Evolutionary conservation across 306 rosid species (phyloP).

Genomic region (Acacia confusa): DNA sequence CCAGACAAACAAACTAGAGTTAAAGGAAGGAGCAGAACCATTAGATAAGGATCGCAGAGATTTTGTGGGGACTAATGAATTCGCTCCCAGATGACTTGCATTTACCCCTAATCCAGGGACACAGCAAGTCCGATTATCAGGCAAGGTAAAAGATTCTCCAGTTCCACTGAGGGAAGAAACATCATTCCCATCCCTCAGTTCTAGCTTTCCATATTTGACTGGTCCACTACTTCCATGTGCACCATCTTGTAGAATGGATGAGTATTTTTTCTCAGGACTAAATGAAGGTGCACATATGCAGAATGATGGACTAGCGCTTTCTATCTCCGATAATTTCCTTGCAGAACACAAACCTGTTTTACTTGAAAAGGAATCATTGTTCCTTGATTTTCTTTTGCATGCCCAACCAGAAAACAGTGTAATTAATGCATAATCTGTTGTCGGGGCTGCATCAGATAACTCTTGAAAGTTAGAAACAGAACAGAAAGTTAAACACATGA

Average conservation of each 20-base stretch:
- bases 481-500: not conserved
- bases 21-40: constrained; percentile 42
- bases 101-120: constrained; percentile 76
- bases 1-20: constrained; percentile 50
- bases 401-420: constrained; percentile 82
- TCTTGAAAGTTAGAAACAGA: constrained; percentile 12
- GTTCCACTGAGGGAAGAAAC: constrained; percentile 23
- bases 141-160: constrained; percentile 29
- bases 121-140: constrained; percentile 56
- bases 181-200: constrained; percentile 37
- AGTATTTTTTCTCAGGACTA: constrained; percentile 24
- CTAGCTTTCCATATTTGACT: constrained; percentile 25
- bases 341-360: constrained; percentile 51
- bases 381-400: constrained; percentile 59
- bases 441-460: constrained; percentile 61
- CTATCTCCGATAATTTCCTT: constrained; percentile 39
- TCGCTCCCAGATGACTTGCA: constrained; percentile 51
- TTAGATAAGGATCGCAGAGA: constrained; percentile 63
- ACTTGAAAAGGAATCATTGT: constrained; percentile 55
- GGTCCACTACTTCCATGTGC: constrained; percentile 32
- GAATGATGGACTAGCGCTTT: constrained; percentile 36
- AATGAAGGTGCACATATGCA: constrained; percentile 41
- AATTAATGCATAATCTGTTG: constrained; percentile 61
- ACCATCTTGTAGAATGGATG: constrained; percentile 29
- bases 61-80: constrained; percentile 49